Evolutionary conservation across 2,329 filamentous ascomycete genomes (phyloP).

Genomic region (Chlorencoelia australis): DNA sequence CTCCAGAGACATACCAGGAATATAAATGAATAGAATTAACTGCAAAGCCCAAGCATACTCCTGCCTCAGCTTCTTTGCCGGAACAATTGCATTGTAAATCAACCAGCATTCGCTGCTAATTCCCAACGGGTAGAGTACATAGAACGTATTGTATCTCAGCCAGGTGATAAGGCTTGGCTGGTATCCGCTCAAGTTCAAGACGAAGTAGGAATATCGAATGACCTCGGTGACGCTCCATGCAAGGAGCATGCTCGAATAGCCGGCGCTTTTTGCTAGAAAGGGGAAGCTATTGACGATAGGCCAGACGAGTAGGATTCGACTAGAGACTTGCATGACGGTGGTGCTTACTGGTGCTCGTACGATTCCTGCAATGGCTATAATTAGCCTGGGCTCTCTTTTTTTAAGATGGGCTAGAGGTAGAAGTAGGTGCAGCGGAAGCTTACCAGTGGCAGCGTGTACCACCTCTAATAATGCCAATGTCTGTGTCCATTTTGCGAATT

Average conservation of each 20-base stretch:
- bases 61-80: slow-evolving; percentile 39
- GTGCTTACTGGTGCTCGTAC: slow-evolving; percentile 80
- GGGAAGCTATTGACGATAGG: slow-evolving; percentile 69
- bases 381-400: too few species aligned
- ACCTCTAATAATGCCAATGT: slow-evolving; percentile 76
- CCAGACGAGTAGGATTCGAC: slow-evolving; percentile 84
- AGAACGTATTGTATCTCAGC: slow-evolving; percentile 88
- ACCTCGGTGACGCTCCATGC: slow-evolving; percentile 91
- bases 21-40: slow-evolving; percentile 61
- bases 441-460: slow-evolving; percentile 68
- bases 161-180: slow-evolving; percentile 62
- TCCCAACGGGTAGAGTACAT: slow-evolving; percentile 83
- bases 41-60: slow-evolving; percentile 51
- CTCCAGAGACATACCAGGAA: slow-evolving; percentile 54
- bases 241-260: slow-evolving; percentile 68
- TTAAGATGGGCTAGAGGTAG: too few species aligned
- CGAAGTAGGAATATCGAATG: slow-evolving; percentile 87
- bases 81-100: slow-evolving; percentile 59
- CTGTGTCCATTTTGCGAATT: slow-evolving; percentile 71
- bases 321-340: slow-evolving; percentile 82
- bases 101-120: slow-evolving; percentile 81
- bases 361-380: slow-evolving; percentile 49
- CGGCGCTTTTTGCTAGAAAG: slow-evolving; percentile 45
- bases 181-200: slow-evolving; percentile 53
- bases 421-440: too few species aligned